Evolutionary conservation across 768 basidiomycete genomes (phyloP).

Genomic region (Amanita exitialis): DNA sequence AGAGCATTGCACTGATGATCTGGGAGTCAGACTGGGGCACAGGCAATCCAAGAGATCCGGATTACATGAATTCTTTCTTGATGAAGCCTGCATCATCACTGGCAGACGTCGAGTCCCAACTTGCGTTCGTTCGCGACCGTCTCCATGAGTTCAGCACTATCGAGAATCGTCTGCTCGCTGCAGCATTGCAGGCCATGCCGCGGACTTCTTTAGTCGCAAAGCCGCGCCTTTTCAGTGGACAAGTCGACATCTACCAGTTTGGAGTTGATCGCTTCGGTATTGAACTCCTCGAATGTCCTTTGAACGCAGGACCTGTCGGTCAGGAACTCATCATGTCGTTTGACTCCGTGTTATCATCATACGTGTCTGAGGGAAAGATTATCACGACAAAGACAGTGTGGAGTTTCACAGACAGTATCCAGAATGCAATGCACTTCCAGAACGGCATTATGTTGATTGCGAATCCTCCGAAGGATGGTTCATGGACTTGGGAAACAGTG

Average conservation of each 20-base stretch:
- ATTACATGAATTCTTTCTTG: conserved; percentile 9
- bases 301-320: neutral
- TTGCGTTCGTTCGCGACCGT: neutral
- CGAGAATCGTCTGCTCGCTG: conserved; percentile 6
- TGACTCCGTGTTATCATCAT: neutral
- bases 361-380: neutral
- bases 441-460: conserved; percentile 8
- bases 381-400: conserved; percentile 9
- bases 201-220: conserved; percentile 4
- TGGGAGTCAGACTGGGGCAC: conserved; percentile 4
- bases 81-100: neutral
- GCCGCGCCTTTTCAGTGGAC: conserved; percentile 6
- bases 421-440: conserved; percentile 8
- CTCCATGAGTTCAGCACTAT: conserved; percentile 7
- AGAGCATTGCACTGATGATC: conserved; percentile 4
- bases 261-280: conserved; percentile 3
- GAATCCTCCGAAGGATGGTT: neutral
- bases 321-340: neutral
- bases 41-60: conserved; percentile 2
- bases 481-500: neutral
- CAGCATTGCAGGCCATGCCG: conserved; percentile 6
- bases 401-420: conserved; percentile 6
- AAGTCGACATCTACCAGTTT: conserved; percentile 4
- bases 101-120: neutral
- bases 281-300: neutral